Evolutionary conservation across 2,329 filamentous ascomycete genomes (phyloP), one percentile per base, ranked within the genome.

Genomic region (Cadophora malorum): DNA sequence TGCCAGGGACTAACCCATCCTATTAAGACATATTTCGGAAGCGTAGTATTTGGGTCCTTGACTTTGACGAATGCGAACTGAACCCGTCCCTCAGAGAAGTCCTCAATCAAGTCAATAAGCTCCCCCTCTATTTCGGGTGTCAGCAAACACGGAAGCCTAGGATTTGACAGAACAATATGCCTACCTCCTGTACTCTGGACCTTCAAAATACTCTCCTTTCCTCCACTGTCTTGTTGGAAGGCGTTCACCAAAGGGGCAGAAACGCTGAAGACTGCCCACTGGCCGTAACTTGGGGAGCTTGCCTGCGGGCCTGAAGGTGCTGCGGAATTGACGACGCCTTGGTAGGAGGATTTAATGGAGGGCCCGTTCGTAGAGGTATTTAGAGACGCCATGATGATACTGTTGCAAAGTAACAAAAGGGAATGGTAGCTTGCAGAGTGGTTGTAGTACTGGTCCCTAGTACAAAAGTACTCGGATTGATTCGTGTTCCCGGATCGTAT

Each of bases 1-100:
- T 62, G 28, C 55, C 67, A 63, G 63, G 14, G 50, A 78, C 82
- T 70, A 78, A 88, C 86, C 91, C 96, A 99, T 73, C 92, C 94
- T 78, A 99, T 93, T 73, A 99, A 86, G 68, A 97, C 93, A 79
- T 90, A 92, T 84, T 99, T 99, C 61, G 95, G 94, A 19, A 99
- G 87, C 25, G 85, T 83, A 2, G 91, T 93, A 80, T 99, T 99
- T 65, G 94, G 92, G 78, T 99, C 96, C 80, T 94, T 97, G 82
- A 99, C 91, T 82, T 97, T 97, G 76, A 96, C 90, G 77, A 96
- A 98, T 33, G 94, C 96, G 81, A 97, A 99, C 81, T 99, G 96
- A 74, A 99, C 91, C 76, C 94, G 91, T 65, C 96, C 96, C 80
- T 99, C 96, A 73, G 91, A 98, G 81, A 99, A 97, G 72, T 99